Conservation (phyloP, 345 rosid genomes). For the Litchi chinensis region DNA sequence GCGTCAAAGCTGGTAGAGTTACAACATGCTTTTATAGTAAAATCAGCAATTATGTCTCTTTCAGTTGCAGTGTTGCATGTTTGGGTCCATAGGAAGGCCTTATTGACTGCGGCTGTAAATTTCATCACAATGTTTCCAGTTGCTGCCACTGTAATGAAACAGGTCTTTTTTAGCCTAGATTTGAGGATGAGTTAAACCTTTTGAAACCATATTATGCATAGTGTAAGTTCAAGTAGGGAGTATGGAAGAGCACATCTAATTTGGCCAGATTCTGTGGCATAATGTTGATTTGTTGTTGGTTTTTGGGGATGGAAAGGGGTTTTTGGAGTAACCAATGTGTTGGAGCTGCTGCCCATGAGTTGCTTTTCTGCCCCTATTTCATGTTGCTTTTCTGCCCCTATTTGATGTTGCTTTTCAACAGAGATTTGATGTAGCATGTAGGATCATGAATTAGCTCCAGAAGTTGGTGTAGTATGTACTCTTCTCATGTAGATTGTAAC, state of each 20-base stretch:
- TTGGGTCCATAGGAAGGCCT: not conserved
- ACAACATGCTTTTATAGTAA: not conserved
- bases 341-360: not conserved
- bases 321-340: not conserved
- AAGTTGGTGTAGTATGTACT: not conserved
- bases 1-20: not conserved
- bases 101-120: conserved; percentile 6
- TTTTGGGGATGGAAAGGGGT: not conserved
- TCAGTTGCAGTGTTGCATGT: not conserved
- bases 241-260: not conserved
- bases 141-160: not conserved
- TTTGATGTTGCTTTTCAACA: not conserved
- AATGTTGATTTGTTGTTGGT: conserved; percentile 2
- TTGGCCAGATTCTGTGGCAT: not conserved
- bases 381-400: not conserved
- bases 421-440: not conserved
- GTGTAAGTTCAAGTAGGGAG: not conserved
- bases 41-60: not conserved
- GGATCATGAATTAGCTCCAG: not conserved
- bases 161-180: not conserved
- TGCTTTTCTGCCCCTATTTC: not conserved
- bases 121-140: not conserved
- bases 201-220: not conserved
- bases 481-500: not conserved
- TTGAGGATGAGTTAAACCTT: not conserved